phyloP scores from a whole-genome alignment of 805 yeast genomes.

The Candida loeiensis region DNA sequence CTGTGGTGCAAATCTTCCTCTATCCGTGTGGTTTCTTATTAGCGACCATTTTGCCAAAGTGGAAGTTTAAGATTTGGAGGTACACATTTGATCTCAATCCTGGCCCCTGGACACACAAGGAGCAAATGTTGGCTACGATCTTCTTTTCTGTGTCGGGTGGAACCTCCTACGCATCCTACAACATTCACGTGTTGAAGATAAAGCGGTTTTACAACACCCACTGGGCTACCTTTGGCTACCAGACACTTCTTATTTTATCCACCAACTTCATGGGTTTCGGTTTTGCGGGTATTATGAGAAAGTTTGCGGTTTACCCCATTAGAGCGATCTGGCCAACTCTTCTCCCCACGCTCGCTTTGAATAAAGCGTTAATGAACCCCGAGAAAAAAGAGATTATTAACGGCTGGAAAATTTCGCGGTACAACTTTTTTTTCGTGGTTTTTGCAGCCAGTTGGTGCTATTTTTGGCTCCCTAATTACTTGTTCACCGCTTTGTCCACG shows the following conservation, averaged over 20 bases:
- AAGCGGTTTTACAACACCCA: constrained; percentile 18
- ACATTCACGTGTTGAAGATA: constrained; percentile 14
- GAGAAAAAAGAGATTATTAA: constrained; percentile 26
- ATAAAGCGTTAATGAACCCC: constrained; percentile 22
- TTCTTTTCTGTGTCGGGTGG: constrained; percentile 34
- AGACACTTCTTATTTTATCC: constrained; percentile 19
- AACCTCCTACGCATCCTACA: constrained; percentile 17
- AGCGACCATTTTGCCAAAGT: constrained; percentile 35
- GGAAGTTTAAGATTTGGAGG: constrained; percentile 26
- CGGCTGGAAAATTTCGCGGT: constrained; percentile 32
- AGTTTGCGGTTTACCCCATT: constrained; percentile 46
- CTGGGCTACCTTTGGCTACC: constrained; percentile 30
- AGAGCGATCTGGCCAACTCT: constrained; percentile 51
- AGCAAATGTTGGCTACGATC: constrained; percentile 61
- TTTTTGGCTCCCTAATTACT: constrained; percentile 29
- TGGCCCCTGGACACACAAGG: constrained; percentile 63
- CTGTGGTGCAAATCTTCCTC: constrained; percentile 46
- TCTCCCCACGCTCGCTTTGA: constrained; percentile 30
- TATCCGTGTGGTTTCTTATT: constrained; percentile 43
- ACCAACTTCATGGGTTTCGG: constrained; percentile 31
- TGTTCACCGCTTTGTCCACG: constrained; percentile 22
- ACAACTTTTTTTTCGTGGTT: constrained; percentile 16
- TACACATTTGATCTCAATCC: constrained; percentile 47
- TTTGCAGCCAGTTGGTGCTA: constrained; percentile 20
- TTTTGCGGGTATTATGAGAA: constrained; percentile 27